A percentile compares a stretch with the other conserved stretches of the same genome.
These are phyloP conservation scores for Neurospora sp. DNA, from an alignment of 495 filamentous ascomycete species.

Conservation along the genomic window DNA sequence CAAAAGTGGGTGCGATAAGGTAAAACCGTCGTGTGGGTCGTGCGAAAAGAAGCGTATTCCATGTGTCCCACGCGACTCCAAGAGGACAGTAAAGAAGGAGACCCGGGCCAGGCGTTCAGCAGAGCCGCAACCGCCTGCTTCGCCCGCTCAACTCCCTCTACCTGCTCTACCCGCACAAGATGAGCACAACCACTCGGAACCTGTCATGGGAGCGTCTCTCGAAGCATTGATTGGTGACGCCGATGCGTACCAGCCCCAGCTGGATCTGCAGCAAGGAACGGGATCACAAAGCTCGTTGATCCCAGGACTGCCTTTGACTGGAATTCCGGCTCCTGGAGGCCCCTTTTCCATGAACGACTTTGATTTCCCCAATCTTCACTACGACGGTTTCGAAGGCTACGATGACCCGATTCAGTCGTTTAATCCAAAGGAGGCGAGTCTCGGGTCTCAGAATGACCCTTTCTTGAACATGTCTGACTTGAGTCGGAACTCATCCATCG, in stretches of 20 bases:
- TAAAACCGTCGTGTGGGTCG: slow-evolving; percentile 50
- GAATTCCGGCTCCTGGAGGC: neutral
- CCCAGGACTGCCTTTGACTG: neutral
- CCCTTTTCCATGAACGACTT: neutral
- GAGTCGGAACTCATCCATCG: neutral
- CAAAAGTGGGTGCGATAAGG: slow-evolving; percentile 61
- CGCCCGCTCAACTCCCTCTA: neutral
- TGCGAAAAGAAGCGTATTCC: slow-evolving; percentile 33
- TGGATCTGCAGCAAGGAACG: neutral
- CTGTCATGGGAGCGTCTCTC: neutral
- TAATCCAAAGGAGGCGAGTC: neutral
- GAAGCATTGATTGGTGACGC: neutral
- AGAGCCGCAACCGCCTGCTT: neutral
- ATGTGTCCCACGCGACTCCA: neutral
- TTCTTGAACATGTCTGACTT: neutral
- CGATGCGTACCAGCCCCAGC: neutral
- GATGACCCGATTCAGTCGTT: neutral
- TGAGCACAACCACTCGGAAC: neutral
- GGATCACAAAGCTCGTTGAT: neutral
- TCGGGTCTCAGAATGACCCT: neutral
- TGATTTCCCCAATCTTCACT: neutral
- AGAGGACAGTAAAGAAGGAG: neutral
- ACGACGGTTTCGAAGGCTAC: neutral
- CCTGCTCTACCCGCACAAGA: neutral
- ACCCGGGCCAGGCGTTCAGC: neutral